Evolutionary conservation across 23 red algal species (phyloP).

Genomic region (Pyropia yezoensis): DNA sequence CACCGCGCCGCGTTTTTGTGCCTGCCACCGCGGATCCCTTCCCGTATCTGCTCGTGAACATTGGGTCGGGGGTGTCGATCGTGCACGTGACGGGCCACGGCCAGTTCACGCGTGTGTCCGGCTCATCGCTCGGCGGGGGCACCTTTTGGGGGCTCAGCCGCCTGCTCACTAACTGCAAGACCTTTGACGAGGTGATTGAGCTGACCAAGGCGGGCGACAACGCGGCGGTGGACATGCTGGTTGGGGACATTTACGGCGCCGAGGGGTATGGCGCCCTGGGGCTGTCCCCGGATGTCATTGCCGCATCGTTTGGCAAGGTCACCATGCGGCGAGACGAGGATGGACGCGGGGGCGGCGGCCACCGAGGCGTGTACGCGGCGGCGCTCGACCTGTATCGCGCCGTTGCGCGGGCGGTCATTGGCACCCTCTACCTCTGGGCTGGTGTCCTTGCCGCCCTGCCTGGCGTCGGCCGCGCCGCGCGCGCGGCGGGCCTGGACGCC

Average conservation of each 20-base stretch:
- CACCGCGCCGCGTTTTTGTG: conserved; percentile 28
- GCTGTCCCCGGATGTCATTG: conserved; percentile 75
- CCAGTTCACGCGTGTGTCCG: conserved; percentile 74
- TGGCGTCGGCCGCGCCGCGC: conserved; percentile 26
- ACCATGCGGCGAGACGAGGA: conserved; percentile 60
- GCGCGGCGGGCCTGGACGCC: conserved; percentile 18
- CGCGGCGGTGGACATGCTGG: conserved; percentile 92
- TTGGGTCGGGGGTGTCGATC: conserved; percentile 86
- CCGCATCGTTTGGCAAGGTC: conserved; percentile 92
- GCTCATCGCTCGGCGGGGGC: conserved; percentile 74
- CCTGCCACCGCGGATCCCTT: conserved; percentile 57
- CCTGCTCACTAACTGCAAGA: conserved; percentile 83
- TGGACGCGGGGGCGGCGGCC: no score
- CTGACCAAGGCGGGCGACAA: conserved; percentile 82
- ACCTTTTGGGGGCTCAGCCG: conserved; percentile 96
- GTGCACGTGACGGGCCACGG: conserved; percentile 73
- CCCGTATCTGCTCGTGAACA: conserved; percentile 93
- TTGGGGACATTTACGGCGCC: conserved; percentile 88
- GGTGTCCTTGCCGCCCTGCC: conserved; percentile 60
- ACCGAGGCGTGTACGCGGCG: conserved; percentile 11
- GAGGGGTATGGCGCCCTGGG: conserved; percentile 70
- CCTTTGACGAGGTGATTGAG: conserved; percentile 96
- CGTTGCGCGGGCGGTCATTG: conserved; percentile 42
- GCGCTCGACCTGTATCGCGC: conserved; percentile 31
- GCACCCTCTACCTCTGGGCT: conserved; percentile 61